These are phyloP conservation scores for Claviceps digitariae DNA, from an alignment of 2,329 filamentous ascomycete species.

Conservation along the genomic window DNA sequence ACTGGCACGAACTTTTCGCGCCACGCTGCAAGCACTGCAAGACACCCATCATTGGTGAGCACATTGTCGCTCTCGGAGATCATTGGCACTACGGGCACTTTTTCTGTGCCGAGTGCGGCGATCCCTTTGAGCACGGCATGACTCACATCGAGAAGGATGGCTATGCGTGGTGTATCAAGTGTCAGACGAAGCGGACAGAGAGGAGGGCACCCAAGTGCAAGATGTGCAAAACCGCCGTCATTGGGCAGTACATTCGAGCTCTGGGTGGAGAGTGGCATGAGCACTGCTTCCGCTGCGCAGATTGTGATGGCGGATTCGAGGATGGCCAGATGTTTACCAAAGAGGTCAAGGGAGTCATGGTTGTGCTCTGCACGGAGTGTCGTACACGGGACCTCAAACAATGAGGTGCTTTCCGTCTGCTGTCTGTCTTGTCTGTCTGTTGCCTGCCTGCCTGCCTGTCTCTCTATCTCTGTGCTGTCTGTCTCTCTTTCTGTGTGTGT, in stretches of 20 bases:
- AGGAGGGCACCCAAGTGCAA: constrained; percentile 77
- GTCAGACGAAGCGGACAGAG: constrained; percentile 85
- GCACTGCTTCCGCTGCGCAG: constrained; percentile 71
- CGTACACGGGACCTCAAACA: constrained; percentile 46
- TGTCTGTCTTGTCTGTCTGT: too few species aligned
- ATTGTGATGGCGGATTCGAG: constrained; percentile 45
- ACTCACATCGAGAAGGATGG: constrained; percentile 86
- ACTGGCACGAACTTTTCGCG: constrained; percentile 91
- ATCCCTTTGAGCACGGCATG: constrained; percentile 67
- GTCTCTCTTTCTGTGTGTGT: background rate
- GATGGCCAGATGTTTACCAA: constrained; percentile 54
- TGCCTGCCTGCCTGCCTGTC: too few species aligned
- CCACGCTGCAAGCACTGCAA: constrained; percentile 92
- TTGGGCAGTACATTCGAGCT: constrained; percentile 81
- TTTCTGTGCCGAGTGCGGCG: constrained; percentile 96
- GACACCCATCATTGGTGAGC: constrained; percentile 90
- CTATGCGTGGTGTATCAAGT: constrained; percentile 91
- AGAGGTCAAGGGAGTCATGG: constrained; percentile 32
- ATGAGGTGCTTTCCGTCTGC: too few species aligned
- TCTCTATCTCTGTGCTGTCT: too few species aligned
- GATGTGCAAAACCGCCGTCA: constrained; percentile 70
- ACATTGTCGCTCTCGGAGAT: constrained; percentile 83
- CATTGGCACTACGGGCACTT: constrained; percentile 98
- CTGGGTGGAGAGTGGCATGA: constrained; percentile 90
- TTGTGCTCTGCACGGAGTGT: constrained; percentile 49